Conservation (phyloP, 257 asterid genomes). For the Capsicum baccatum region DNA sequence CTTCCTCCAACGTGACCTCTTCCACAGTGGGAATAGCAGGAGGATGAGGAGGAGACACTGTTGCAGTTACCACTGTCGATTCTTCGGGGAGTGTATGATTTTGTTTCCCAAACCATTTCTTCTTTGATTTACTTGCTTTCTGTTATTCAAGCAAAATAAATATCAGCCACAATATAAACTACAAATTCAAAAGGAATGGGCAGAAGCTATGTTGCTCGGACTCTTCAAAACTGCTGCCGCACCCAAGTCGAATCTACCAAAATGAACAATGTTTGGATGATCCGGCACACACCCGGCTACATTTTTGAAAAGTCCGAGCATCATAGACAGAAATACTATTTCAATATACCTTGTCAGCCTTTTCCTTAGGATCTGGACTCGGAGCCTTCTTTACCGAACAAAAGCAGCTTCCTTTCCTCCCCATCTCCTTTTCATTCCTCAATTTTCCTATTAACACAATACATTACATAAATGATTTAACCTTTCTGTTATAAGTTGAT, state of each 20-base stretch:
- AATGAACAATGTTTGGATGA: not conserved
- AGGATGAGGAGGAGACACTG: conserved; percentile 52
- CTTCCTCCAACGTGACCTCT: conserved; percentile 59
- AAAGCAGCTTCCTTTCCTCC: conserved; percentile 88
- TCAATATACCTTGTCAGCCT: conserved; percentile 55
- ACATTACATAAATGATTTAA: conserved; percentile 32
- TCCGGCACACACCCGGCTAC: not conserved
- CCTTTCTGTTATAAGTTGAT: not conserved
- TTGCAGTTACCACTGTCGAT: conserved; percentile 46
- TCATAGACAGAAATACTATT: conserved; percentile 18
- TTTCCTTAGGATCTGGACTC: conserved; percentile 69
- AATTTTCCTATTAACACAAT: conserved; percentile 36
- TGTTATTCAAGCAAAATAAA: conserved; percentile 37
- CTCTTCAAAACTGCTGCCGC: not conserved
- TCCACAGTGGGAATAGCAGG: conserved; percentile 55
- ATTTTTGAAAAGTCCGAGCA: not conserved
- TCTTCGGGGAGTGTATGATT: conserved; percentile 47
- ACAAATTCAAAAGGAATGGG: not conserved
- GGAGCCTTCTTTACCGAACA: conserved; percentile 88
- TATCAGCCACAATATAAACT: conserved; percentile 16
- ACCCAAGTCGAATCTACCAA: not conserved
- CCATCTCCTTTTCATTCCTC: conserved; percentile 72
- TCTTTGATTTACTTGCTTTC: conserved; percentile 55
- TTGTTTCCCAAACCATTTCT: conserved; percentile 57
- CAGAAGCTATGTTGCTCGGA: not conserved